Percentiles rank a stretch among this genome's conserved stretches.
These are phyloP conservation scores for Kernera saxatilis DNA, from an alignment of 345 rosid species.

Conservation along the genomic window DNA sequence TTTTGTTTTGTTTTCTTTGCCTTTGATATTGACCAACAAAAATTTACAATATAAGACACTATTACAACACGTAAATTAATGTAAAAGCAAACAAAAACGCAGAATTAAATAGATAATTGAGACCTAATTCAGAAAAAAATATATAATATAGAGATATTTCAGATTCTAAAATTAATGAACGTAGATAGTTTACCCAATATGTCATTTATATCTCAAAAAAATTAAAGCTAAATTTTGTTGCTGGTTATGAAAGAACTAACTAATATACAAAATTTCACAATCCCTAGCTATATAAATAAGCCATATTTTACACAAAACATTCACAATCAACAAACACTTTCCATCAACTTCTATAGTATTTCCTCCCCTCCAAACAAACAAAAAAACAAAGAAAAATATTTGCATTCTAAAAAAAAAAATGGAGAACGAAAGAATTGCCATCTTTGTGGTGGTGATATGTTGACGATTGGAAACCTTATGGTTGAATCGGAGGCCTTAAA, in stretches of 20 bases:
- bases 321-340: neutral
- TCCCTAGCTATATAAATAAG: too few species aligned
- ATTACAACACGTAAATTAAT: too few species aligned
- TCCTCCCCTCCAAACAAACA: neutral
- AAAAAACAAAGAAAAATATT: neutral
- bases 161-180: neutral
- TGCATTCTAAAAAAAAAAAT: neutral
- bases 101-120: neutral
- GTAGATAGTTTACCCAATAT: neutral
- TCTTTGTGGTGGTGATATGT: neutral
- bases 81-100: too few species aligned
- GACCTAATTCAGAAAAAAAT: neutral
- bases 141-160: neutral
- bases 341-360: neutral
- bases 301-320: neutral
- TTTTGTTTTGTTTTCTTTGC: too few species aligned
- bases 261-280: too few species aligned
- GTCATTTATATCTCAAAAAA: neutral
- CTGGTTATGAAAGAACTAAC: neutral
- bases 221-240: neutral
- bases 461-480: neutral
- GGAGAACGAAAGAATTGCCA: neutral
- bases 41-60: too few species aligned
- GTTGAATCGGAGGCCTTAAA: neutral
- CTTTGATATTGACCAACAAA: too few species aligned